Conservation (phyloP, 495 filamentous ascomycete genomes). For the Hyaloscypha hepaticicola region DNA sequence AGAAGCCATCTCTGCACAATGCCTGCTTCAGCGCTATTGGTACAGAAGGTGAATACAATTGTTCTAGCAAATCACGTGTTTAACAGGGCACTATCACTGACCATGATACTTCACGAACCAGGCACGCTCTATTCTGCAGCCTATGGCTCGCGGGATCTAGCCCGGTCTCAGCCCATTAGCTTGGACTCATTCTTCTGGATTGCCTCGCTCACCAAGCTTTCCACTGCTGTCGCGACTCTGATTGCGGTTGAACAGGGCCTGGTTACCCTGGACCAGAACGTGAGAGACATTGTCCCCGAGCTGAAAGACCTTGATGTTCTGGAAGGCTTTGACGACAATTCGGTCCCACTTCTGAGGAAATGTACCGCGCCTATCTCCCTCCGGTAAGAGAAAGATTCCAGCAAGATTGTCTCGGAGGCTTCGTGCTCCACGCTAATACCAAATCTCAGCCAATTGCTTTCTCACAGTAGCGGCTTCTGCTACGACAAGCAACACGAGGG, state of each 20-base stretch:
- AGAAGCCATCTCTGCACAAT: no score
- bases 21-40: no score
- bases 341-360: constrained; percentile 31
- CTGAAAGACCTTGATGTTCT: constrained; percentile 22
- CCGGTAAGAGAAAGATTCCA: constrained; percentile 29
- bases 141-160: no score
- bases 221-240: constrained; percentile 39
- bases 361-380: constrained; percentile 20
- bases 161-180: no score
- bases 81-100: no score
- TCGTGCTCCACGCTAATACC: no score
- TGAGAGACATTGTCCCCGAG: constrained; percentile 27
- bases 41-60: no score
- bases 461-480: background rate
- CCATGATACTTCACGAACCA: no score
- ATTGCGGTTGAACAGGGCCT: constrained; percentile 43
- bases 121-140: no score
- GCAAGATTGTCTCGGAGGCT: background rate
- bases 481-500: constrained; percentile 21
- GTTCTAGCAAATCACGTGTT: no score
- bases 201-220: constrained; percentile 34
- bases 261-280: constrained; percentile 24
- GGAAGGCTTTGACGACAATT: constrained; percentile 21
- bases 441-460: constrained; percentile 21
- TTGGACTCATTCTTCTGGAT: constrained; percentile 23